Conservation (phyloP, 352 stramenopile genomes). For the Globisporangium paddicum region DNA sequence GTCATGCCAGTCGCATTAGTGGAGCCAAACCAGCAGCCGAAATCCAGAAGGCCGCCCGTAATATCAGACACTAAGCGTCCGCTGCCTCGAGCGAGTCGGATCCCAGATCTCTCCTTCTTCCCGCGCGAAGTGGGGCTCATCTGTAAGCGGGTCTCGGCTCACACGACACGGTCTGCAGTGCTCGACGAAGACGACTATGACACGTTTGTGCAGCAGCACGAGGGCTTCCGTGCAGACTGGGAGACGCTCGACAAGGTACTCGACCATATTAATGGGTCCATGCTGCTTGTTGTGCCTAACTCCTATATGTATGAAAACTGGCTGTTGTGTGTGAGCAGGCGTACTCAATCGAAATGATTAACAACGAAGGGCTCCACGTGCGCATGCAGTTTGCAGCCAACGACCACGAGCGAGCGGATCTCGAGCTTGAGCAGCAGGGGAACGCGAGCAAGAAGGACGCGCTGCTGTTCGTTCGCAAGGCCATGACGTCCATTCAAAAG, state of each 20-base stretch:
- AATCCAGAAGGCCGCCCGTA: not conserved
- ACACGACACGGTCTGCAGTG: slow-evolving; percentile 49
- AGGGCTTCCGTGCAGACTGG: slow-evolving; percentile 47
- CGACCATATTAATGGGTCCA: not conserved
- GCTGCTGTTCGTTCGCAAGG: slow-evolving; percentile 36
- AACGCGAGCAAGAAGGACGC: slow-evolving; percentile 28
- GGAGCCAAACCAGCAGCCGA: not conserved
- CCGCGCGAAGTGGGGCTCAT: slow-evolving; percentile 39
- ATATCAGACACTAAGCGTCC: slow-evolving; percentile 13
- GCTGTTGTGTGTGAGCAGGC: slow-evolving; percentile 16
- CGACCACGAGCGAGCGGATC: slow-evolving; percentile 10
- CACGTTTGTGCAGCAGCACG: slow-evolving; percentile 44
- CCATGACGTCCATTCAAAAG: slow-evolving; percentile 43
- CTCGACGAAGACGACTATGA: slow-evolving; percentile 61
- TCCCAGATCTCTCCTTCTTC: slow-evolving; percentile 54
- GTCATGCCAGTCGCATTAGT: too few relatives aligned
- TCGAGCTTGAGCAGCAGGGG: slow-evolving; percentile 21
- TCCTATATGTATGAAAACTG: not conserved
- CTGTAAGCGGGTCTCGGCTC: slow-evolving; percentile 41
- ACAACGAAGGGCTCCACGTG: slow-evolving; percentile 36
- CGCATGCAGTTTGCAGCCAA: slow-evolving; percentile 23
- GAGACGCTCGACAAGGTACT: slow-evolving; percentile 64
- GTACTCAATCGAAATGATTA: slow-evolving; percentile 50
- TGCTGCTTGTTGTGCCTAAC: not conserved
- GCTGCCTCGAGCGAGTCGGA: slow-evolving; percentile 27